Conservation (phyloP, 805 yeast species). For the Yamadazyma sp. region DNA sequence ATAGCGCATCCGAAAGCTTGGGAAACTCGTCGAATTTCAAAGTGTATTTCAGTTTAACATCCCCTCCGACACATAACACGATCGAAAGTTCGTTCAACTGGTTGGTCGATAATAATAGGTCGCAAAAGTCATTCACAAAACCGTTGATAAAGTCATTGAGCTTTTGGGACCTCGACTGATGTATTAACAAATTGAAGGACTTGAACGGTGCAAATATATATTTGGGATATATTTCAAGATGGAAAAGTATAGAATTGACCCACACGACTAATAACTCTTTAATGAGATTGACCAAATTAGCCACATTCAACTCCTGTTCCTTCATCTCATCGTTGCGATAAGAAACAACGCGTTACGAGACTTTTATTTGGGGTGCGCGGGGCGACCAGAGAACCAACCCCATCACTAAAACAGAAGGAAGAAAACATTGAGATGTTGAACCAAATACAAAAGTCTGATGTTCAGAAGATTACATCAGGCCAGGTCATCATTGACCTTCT, state of each 20-base stretch:
- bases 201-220: conserved; percentile 46
- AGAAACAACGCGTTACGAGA: conserved; percentile 15
- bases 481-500: conserved; percentile 84
- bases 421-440: conserved; percentile 8
- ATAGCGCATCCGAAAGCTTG: conserved; percentile 18
- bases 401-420: too few relatives aligned
- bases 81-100: conserved; percentile 33
- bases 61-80: conserved; percentile 32
- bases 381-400: too few relatives aligned
- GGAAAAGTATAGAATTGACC: conserved; percentile 55
- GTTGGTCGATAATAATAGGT: conserved; percentile 19
- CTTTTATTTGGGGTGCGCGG: too few relatives aligned
- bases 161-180: conserved; percentile 46
- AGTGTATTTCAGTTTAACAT: conserved; percentile 40
- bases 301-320: conserved; percentile 9
- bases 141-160: conserved; percentile 44
- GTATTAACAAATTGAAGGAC: conserved; percentile 43
- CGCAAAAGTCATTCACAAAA: conserved; percentile 24
- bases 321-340: conserved; percentile 12
- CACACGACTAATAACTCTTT: conserved; percentile 52
- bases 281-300: conserved; percentile 29
- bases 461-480: conserved; percentile 82
- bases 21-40: conserved; percentile 32
- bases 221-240: conserved; percentile 52
- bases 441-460: conserved; percentile 39